Percentiles rank a stretch among this genome's conserved stretches.
Conservation (phyloP, 495 filamentous ascomycete genomes). For the Lasiosphaeria ovina region DNA sequence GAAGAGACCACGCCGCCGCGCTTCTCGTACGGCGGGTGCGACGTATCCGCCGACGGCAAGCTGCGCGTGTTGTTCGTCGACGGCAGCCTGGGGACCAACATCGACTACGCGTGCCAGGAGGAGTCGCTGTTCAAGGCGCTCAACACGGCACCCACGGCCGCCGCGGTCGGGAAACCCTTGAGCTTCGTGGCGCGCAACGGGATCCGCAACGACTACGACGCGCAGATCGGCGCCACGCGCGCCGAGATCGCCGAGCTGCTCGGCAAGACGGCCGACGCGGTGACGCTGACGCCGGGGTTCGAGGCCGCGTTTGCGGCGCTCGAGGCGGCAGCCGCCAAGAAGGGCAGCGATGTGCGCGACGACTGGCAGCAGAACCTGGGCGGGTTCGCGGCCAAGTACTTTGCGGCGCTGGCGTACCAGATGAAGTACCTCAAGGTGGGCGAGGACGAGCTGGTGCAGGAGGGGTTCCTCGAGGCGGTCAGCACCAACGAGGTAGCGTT, state of each 20-base stretch:
- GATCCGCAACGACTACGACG: slow-evolving; percentile 47
- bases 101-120: slow-evolving; percentile 35
- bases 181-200: slow-evolving; percentile 43
- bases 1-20: slow-evolving; percentile 35
- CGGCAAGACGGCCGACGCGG: slow-evolving; percentile 33
- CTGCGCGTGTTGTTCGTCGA: slow-evolving; percentile 48
- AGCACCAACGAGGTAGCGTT: slow-evolving; percentile 39
- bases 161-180: slow-evolving; percentile 34
- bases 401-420: slow-evolving; percentile 37
- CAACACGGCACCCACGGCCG: slow-evolving; percentile 41
- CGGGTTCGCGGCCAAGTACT: slow-evolving; percentile 37
- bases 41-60: slow-evolving; percentile 42
- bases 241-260: slow-evolving; percentile 39
- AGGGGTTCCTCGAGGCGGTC: slow-evolving; percentile 46
- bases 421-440: slow-evolving; percentile 43
- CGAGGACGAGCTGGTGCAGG: slow-evolving; percentile 46
- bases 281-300: slow-evolving; percentile 46
- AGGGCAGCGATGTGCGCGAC: slow-evolving; percentile 28
- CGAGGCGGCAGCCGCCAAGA: slow-evolving; percentile 20
- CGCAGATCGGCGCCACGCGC: slow-evolving; percentile 34
- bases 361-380: slow-evolving; percentile 46
- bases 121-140: slow-evolving; percentile 40
- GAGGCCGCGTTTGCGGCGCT: slow-evolving; percentile 50
- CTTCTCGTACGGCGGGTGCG: slow-evolving; percentile 45
- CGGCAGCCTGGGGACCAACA: slow-evolving; percentile 44